Evolutionary conservation across 2,329 filamentous ascomycete species (phyloP).

Genomic region (Ceratocystis variospora): DNA sequence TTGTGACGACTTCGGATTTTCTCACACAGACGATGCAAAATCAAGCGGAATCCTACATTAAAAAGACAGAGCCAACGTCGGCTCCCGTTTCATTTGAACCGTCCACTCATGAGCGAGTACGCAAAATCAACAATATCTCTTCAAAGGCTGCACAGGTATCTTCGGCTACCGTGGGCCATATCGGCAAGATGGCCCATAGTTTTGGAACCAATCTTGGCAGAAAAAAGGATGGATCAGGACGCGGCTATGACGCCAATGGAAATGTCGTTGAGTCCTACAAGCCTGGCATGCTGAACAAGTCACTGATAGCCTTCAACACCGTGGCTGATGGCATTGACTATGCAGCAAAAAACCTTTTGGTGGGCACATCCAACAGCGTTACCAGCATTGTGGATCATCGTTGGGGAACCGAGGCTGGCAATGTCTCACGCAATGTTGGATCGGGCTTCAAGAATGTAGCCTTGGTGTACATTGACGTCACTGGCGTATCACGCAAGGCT

Average conservation of each 20-base stretch:
- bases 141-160: slow-evolving; percentile 64
- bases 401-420: slow-evolving; percentile 75
- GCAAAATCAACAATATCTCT: slow-evolving; percentile 81
- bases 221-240: slow-evolving; percentile 38
- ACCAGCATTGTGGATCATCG: slow-evolving; percentile 77
- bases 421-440: slow-evolving; percentile 59
- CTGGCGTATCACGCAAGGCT: slow-evolving; percentile 76
- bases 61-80: slow-evolving; percentile 59
- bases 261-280: slow-evolving; percentile 56
- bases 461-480: slow-evolving; percentile 91
- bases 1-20: slow-evolving; percentile 74
- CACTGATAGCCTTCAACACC: slow-evolving; percentile 89
- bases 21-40: slow-evolving; percentile 63
- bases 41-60: slow-evolving; percentile 67
- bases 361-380: slow-evolving; percentile 61
- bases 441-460: slow-evolving; percentile 92
- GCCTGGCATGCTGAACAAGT: slow-evolving; percentile 87
- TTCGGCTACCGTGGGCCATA: slow-evolving; percentile 72
- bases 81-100: slow-evolving; percentile 83
- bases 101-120: slow-evolving; percentile 68
- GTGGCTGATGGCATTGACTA: slow-evolving; percentile 88
- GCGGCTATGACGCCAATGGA: slow-evolving; percentile 57
- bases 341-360: slow-evolving; percentile 64
- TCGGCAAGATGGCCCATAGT: slow-evolving; percentile 77
- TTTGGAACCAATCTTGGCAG: slow-evolving; percentile 59